These are phyloP conservation scores for Fusarium sp. DNA, from an alignment of 2,329 filamentous ascomycete genomes.

Conservation along the genomic window DNA sequence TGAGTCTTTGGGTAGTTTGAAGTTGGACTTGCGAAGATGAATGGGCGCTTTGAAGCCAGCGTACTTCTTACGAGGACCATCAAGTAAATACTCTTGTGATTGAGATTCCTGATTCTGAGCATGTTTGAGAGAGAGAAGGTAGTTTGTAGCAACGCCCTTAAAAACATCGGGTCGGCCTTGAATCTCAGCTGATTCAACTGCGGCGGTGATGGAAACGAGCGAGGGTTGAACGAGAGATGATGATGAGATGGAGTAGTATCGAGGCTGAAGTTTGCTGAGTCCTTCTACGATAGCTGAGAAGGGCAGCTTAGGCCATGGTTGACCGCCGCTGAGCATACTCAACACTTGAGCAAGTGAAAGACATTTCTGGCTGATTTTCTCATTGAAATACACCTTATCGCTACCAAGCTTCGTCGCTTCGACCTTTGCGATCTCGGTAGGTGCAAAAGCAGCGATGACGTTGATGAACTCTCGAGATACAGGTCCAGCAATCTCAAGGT, in stretches of 20 bases:
- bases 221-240: slow-evolving; percentile 17
- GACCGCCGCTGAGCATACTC: neutral
- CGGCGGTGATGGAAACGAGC: slow-evolving; percentile 3
- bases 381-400: neutral
- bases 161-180: neutral
- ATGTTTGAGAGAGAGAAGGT: slow-evolving; percentile 6
- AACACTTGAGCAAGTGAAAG: neutral
- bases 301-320: neutral
- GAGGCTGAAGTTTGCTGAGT: slow-evolving; percentile 7
- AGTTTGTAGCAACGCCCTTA: slow-evolving; percentile 10
- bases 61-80: neutral
- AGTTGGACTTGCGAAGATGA: slow-evolving; percentile 10
- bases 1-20: neutral
- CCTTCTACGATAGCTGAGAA: slow-evolving; percentile 17
- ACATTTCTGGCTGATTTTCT: neutral
- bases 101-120: neutral
- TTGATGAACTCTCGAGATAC: slow-evolving; percentile 2
- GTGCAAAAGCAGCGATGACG: neutral
- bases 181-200: neutral
- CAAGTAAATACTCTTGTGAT: neutral
- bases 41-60: neutral
- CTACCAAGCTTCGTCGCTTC: neutral
- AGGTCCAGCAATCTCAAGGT: slow-evolving; percentile 8
- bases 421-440: neutral
- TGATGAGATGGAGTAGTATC: slow-evolving; percentile 30